Base-by-base conservation (phyloP, 2,329 filamentous ascomycete species). In the Aureobasidium sp. region DNA sequence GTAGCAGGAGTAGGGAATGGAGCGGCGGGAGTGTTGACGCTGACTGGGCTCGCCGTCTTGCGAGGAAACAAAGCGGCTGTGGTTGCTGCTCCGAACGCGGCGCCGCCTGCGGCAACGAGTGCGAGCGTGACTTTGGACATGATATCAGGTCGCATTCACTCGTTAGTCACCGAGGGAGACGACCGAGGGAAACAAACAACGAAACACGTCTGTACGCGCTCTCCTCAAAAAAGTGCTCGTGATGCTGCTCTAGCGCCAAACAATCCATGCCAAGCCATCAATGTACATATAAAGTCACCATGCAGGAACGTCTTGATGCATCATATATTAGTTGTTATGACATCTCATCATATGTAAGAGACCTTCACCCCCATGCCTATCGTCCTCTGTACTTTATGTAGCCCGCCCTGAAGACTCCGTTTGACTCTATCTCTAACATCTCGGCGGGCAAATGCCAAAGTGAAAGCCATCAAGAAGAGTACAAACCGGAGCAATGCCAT, bases 321-420 rank as follows among this genome's bases (percentile, higher is more conserved):
- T 36, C 9, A 21, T 21, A 21, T 3, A 11, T 29, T 52, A 50
- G 15, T 36, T 50, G 21, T 32, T 50, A 37, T 25, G 10, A 1
- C 21, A 52, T 37, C 25, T 27, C 44, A 25, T 67, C 66, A 97
- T 63, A 99, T 95, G 77, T 97, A 97, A 73, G 89, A 96, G 70
- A 97, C 92, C 78, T 97, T 97, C 65, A 95, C 89, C 2, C 93
- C 94, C 93, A 97, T 97, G 1, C 92, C 92, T 5, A 93, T 87
- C 0, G 94, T 97, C 49, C 86, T 82, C 72, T 84, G 86, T 44
- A 96, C 78, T 77, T 96, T 97, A 60, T 84, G 83, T 91, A 91
- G 96, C 10, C 85, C 86, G 32, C 82, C 79, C 42, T 82, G 83
- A 47, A 95, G 71, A 39, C 91, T 78, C 61, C 86, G 81, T 71